Evolutionary conservation across 176 grass and related monocot genomes (phyloP).

Genomic region (Aegilops sharonensis): DNA sequence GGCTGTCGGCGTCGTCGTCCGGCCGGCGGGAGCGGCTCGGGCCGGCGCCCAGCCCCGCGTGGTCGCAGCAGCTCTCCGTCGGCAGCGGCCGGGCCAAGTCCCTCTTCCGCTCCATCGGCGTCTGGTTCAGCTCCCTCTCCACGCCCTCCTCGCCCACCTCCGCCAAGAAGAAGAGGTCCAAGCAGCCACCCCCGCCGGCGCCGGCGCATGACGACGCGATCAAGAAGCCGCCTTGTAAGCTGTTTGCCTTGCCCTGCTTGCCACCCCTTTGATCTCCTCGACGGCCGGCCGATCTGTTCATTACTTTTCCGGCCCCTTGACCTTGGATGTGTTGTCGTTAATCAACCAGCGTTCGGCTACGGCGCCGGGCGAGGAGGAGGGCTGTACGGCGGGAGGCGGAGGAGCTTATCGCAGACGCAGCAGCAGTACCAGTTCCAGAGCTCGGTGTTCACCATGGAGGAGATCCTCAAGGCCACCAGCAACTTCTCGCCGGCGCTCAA

Average conservation of each 20-base stretch:
- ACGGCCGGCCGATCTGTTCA: background rate
- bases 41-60: constrained; percentile 20
- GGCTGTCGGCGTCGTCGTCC: constrained; percentile 8
- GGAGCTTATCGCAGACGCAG: background rate
- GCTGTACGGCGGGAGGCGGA: constrained; percentile 8
- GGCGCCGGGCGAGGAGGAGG: background rate
- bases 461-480: constrained; percentile 69
- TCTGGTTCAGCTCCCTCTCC: constrained; percentile 53
- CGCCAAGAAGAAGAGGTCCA: background rate
- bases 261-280: background rate
- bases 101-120: constrained; percentile 43
- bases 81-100: constrained; percentile 2
- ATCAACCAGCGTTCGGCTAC: background rate
- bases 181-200: background rate
- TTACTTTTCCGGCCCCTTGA: no score
- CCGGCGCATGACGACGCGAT: background rate
- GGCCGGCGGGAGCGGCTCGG: background rate
- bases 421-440: constrained; percentile 32
- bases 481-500: constrained; percentile 77
- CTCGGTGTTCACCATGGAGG: constrained; percentile 63
- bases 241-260: no score
- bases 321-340: background rate
- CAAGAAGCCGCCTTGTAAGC: constrained; percentile 50
- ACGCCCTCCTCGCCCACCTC: background rate
- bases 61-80: constrained; percentile 43